Base-by-base conservation (phyloP, 2,329 filamentous ascomycete genomes). In the Macrophomina pseudophaseolina region DNA sequence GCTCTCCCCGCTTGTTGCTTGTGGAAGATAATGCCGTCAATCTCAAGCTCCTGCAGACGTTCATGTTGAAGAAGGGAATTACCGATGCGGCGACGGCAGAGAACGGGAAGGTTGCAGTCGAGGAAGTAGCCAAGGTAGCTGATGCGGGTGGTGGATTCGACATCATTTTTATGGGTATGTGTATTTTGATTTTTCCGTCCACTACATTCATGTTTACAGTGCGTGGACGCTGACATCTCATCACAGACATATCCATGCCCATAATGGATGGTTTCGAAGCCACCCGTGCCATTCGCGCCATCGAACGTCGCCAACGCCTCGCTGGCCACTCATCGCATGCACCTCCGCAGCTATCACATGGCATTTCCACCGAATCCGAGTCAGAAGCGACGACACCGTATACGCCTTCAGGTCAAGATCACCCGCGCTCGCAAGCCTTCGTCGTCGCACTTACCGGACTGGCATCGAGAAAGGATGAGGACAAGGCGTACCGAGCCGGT, bases 211-310 rank as follows among this genome's bases (percentile, higher is more conserved):
- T 12, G 6, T 6, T 6, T 18, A 8, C 5, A n/a, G 5, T 3
- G 4, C 18, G 8, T 40, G 5, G n/a, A 51, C 44, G 44, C 11
- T 28, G 40, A 48, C 3, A 32, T 8, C 3, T 40, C 9, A 3
- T n/a, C n/a, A 33, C 12, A 65, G 85, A 87, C 69, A 80, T 86
- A 4, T 83, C 79, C 72, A 87, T 87, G 85, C 85, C 85, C 0
- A 76, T 86, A 5, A 82, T 87, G 69, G 81, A 87, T 68, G 83
- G 83, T 0, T 75, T 85, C n/a, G 81, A 82, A 33, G 79, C 83
- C 0, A 86, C 84, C 11, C 76, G 78, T 9, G 78, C 76, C 65
- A 86, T 87, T 30, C 63, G 63, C 11, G 40, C 51, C 40, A 49
- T 65, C 32, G 63, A 65, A 40, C 33, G 35, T 6, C 80, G 84